Evolutionary conservation across 352 stramenopile species (phyloP), one percentile per base, ranked within the genome.

Genomic region (Elongisporangium anandrum): DNA sequence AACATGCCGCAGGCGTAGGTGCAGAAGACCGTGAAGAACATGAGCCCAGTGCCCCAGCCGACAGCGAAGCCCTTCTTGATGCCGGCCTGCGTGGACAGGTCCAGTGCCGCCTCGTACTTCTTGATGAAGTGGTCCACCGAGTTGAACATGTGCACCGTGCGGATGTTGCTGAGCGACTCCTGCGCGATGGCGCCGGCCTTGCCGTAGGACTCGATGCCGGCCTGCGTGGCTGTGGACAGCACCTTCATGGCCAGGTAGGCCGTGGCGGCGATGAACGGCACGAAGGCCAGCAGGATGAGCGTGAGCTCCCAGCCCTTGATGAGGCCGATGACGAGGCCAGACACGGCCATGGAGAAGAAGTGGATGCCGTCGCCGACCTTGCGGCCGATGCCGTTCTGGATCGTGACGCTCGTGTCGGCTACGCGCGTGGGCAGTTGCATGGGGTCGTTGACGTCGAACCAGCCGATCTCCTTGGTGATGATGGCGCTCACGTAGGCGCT

Each of bases 131-230:
- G 67, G 7, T 68, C 51, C 24, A 89, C 77, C 1, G 82, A 70
- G 59, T 88, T 90, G 70, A 92, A 88, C 72, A 87, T 83, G 72
- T 90, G 75, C 34, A 94, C 83, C 0, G 84, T 94, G 22, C 81
- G 79, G 5, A 90, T 73, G 51, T 90, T 93, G 50, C 75, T 70
- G 23, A 93, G 66, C 1, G 77, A 66, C 39, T 94, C 86, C 53
- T 95, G 81, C 1, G 81, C 81, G n/a, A 94, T 59, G 0, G 80
- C 75, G 23, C 84, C 85, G 23, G 81, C 84, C 51, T 90, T 69
- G 16, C 64, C 74, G 52, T 90, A 90, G 50, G 78, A 82, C 23
- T 89, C 69, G 12, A 87, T 73, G 23, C 70, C 73, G 5, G 57
- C 60, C 23, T 91, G 73, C 1, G 73, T 85, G 7, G 81, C 72